phyloP scores from a whole-genome alignment of 2,329 filamentous ascomycete species.

The Penicillium sp. region DNA sequence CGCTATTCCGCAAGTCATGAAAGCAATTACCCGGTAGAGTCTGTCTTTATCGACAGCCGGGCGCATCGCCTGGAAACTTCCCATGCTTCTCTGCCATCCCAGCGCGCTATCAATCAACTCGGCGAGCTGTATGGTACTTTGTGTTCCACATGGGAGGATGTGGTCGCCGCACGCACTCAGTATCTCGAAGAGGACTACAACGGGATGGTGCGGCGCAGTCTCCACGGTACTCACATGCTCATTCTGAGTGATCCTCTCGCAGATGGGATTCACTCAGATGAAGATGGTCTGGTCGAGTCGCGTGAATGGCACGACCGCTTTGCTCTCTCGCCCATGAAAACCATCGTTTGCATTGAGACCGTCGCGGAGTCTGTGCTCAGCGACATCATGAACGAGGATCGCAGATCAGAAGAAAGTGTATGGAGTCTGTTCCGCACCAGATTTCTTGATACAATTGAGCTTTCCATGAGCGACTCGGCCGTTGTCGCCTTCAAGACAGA shows the following conservation, averaged over 20 bases:
- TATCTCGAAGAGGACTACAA: slow-evolving; percentile 47
- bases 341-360: slow-evolving; percentile 72
- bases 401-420: slow-evolving; percentile 28
- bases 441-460: slow-evolving; percentile 44
- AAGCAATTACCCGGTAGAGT: slow-evolving; percentile 46
- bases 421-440: slow-evolving; percentile 21
- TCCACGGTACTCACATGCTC: slow-evolving; percentile 66
- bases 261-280: slow-evolving; percentile 33
- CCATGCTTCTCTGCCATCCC: slow-evolving; percentile 58
- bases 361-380: slow-evolving; percentile 60
- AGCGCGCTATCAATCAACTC: slow-evolving; percentile 65
- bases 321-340: slow-evolving; percentile 57
- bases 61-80: slow-evolving; percentile 61
- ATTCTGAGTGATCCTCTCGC: slow-evolving; percentile 73
- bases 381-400: slow-evolving; percentile 33
- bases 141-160: slow-evolving; percentile 53
- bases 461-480: slow-evolving; percentile 56
- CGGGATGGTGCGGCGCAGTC: slow-evolving; percentile 57
- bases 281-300: slow-evolving; percentile 40
- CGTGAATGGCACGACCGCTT: slow-evolving; percentile 63
- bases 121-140: slow-evolving; percentile 58
- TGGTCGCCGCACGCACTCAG: slow-evolving; percentile 46
- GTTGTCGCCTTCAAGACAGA: slow-evolving; percentile 79
- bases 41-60: slow-evolving; percentile 67
- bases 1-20: slow-evolving; percentile 29